phyloP scores from a whole-genome alignment of 139 green algal species.

The Chlorella vulgaris region DNA sequence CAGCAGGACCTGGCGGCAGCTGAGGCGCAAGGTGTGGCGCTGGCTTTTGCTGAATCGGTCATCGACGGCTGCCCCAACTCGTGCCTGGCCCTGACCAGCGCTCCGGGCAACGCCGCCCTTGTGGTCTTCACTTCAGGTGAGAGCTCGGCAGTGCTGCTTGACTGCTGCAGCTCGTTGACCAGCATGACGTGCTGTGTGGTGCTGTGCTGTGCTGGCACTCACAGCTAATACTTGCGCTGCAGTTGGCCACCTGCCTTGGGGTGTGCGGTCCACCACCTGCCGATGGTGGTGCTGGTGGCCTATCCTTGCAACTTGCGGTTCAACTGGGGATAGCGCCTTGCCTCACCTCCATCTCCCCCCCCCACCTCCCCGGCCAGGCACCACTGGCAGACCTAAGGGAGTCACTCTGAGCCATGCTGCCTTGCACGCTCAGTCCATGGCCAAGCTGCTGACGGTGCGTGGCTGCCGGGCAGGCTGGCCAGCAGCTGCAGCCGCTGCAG shows the following conservation, averaged over 20 bases:
- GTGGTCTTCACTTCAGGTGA: constrained; percentile 27
- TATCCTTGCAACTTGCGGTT: too few relatives aligned
- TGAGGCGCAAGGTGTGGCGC: neutral
- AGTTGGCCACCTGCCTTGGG: too few relatives aligned
- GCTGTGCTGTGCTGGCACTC: too few relatives aligned
- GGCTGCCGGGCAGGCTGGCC: neutral
- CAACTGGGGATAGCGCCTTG: too few relatives aligned
- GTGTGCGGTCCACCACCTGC: too few relatives aligned
- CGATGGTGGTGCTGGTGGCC: too few relatives aligned
- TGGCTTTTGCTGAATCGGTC: constrained; percentile 22
- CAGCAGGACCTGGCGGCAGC: neutral
- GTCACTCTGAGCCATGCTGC: constrained; percentile 66
- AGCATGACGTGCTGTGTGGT: too few relatives aligned
- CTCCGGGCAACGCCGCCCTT: constrained; percentile 10
- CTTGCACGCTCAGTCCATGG: constrained; percentile 73
- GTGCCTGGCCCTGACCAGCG: constrained; percentile 18
- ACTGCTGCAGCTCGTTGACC: too few relatives aligned
- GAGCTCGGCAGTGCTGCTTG: neutral
- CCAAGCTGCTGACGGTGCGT: constrained; percentile 67
- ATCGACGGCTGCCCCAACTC: neutral
- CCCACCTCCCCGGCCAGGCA: too few relatives aligned
- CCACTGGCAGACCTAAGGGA: constrained; percentile 70
- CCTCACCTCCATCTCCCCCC: too few relatives aligned
- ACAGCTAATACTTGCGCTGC: too few relatives aligned
- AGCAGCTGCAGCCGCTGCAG: too few relatives aligned